A percentile compares a stretch with the other conserved stretches of the same genome.
phyloP scores from a whole-genome alignment of 768 basidiomycete genomes.

The Fomitopsis serialis region DNA sequence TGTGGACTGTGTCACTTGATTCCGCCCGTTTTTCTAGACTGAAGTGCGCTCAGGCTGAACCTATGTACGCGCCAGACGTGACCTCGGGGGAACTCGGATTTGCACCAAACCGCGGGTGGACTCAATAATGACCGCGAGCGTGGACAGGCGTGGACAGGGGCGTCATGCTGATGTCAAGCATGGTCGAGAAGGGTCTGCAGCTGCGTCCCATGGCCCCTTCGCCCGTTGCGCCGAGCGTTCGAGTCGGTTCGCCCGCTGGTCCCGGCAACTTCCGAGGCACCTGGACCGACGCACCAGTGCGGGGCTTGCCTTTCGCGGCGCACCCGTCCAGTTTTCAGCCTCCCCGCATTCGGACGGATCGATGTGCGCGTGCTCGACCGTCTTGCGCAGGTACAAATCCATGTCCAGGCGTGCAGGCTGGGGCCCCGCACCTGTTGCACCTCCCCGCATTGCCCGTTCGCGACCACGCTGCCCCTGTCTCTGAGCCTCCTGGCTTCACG shows the following conservation, averaged over 20 bases:
- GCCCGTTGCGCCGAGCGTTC: neutral
- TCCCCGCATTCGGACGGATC: neutral
- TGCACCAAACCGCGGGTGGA: too few relatives aligned
- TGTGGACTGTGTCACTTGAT: too few relatives aligned
- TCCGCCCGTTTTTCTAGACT: too few relatives aligned
- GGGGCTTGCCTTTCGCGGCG: slow-evolving; percentile 1
- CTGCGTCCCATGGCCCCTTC: neutral
- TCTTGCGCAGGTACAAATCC: neutral
- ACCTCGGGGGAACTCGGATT: neutral
- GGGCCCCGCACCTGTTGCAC: neutral
- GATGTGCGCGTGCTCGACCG: neutral
- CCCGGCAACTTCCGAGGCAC: neutral
- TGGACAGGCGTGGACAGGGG: neutral
- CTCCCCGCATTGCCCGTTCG: neutral
- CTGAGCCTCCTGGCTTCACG: neutral
- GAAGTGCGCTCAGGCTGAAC: too few relatives aligned
- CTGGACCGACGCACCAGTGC: neutral
- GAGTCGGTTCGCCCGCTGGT: neutral
- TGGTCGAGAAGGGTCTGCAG: neutral
- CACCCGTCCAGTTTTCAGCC: slow-evolving; percentile 2
- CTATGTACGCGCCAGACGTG: too few relatives aligned
- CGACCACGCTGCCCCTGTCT: neutral
- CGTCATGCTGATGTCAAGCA: slow-evolving; percentile 1
- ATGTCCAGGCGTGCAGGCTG: neutral
- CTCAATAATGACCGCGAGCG: too few relatives aligned